phyloP scores from a whole-genome alignment of 2,329 filamentous ascomycete species.

The Cyclaneusma minus region DNA sequence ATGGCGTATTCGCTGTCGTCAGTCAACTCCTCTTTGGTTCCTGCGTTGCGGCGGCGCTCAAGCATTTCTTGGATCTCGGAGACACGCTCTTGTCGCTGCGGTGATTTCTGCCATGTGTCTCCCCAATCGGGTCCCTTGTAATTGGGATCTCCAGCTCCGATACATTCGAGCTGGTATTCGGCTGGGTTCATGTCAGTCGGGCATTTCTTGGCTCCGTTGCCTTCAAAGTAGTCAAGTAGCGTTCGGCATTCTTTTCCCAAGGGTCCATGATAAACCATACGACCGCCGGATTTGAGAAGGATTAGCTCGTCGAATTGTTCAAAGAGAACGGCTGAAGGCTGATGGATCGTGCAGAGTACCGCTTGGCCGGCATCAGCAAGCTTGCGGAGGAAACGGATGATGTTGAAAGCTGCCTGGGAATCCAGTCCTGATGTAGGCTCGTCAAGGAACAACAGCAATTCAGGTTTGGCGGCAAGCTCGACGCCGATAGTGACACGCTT shows the following conservation, averaged over 20 bases:
- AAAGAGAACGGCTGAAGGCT: conserved; percentile 91
- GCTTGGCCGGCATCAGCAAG: conserved; percentile 79
- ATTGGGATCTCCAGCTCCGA: conserved; percentile 46
- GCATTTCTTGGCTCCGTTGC: conserved; percentile 50
- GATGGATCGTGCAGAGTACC: conserved; percentile 93
- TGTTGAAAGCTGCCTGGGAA: conserved; percentile 86
- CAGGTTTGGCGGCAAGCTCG: conserved; percentile 81
- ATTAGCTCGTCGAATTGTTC: conserved; percentile 75
- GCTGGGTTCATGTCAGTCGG: conserved; percentile 60
- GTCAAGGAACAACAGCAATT: conserved; percentile 80
- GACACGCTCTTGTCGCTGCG: conserved; percentile 22
- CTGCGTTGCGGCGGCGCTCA: conserved; percentile 23
- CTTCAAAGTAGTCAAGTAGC: conserved; percentile 62
- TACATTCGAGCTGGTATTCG: conserved; percentile 56
- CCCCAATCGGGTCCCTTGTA: conserved; percentile 46
- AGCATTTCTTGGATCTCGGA: conserved; percentile 37
- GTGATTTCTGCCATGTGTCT: conserved; percentile 40
- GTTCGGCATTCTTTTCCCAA: conserved; percentile 56
- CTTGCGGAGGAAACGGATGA: conserved; percentile 76
- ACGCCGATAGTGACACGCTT: conserved; percentile 85
- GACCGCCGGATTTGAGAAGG: conserved; percentile 61
- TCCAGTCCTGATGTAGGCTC: conserved; percentile 92
- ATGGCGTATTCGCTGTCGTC: conserved; percentile 48
- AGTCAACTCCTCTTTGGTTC: conserved; percentile 20
- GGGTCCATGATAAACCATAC: conserved; percentile 69